Evolutionary conservation across 2,329 filamentous ascomycete genomes (phyloP).

Genomic region (Thyridium curvatum): DNA sequence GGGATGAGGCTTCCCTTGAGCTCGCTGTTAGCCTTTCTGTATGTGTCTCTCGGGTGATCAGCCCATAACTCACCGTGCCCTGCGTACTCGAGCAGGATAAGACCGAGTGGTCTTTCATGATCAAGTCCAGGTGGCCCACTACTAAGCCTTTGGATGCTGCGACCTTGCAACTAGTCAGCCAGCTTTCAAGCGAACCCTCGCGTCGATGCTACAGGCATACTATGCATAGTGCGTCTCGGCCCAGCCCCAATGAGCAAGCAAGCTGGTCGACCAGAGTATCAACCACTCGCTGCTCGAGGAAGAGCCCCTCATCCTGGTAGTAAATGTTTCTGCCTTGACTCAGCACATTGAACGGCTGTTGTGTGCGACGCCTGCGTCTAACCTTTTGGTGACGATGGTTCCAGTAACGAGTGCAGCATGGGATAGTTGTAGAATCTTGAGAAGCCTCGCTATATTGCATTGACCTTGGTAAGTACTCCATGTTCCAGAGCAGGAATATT

Average conservation of each 20-base stretch:
- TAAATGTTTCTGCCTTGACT: conserved; percentile 61
- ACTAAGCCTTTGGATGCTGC: conserved; percentile 70
- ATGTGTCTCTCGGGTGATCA: background rate
- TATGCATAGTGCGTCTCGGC: conserved; percentile 63
- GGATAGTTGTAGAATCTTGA: conserved; percentile 52
- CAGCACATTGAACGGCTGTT: conserved; percentile 2
- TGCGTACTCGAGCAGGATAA: conserved; percentile 18
- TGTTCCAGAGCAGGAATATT: too few species aligned
- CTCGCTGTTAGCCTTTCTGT: background rate
- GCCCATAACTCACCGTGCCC: conserved; percentile 3
- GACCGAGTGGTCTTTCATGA: conserved; percentile 18
- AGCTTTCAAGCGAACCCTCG: background rate
- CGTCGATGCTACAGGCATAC: conserved; percentile 37
- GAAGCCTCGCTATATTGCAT: conserved; percentile 40
- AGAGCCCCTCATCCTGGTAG: conserved; percentile 69
- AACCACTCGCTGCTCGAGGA: conserved; percentile 61
- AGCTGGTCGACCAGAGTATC: conserved; percentile 70
- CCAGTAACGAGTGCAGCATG: conserved; percentile 53
- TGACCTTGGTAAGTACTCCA: background rate
- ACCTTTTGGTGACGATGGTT: conserved; percentile 57
- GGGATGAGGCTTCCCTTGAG: conserved; percentile 57
- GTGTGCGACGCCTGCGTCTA: conserved; percentile 9
- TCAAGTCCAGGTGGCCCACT: conserved; percentile 47
- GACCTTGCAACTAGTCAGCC: conserved; percentile 37
- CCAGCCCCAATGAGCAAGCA: conserved; percentile 60